Evolutionary conservation across 2,329 filamentous ascomycete genomes (phyloP), one percentile per base, ranked within the genome.

Genomic region (Sporothrix brasiliensis): DNA sequence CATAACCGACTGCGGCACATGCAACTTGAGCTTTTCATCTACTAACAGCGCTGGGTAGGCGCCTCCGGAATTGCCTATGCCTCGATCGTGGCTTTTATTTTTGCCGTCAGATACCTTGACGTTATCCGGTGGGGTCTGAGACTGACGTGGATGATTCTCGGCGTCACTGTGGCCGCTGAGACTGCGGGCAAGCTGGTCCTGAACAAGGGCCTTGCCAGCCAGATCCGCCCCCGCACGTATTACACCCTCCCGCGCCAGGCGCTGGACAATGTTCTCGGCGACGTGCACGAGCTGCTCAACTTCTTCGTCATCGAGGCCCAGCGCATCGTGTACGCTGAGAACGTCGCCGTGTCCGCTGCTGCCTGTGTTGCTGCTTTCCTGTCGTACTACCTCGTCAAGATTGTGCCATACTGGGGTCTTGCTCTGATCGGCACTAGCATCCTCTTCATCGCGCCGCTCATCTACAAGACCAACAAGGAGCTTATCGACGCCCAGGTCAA

Each of bases 301-400:
- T 91, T 91, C 79, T 88, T 91, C 75, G 83, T 90, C 72, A 90
- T 91, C 70, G 89, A 91, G 81, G 82, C 84, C 67, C 89, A 91
- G 82, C 85, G 89, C 73, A 86, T 91, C 74, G 77, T 91, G 70
- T 91, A 88, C 74, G 89, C 85, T 56, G 89, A 91, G 84, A 91
- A 91, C 75, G 79, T 91, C 71, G 79, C 81, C 73, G 85, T 83
- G 70, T 91, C 89, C 27, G 79, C 81, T 76, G 84, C 83, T 74
- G 89, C 87, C 70, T 87, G 86, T 73, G 67, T 89, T 68, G 82
- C 82, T 72, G 84, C 89, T 63, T 89, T 91, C 79, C 73, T 90
- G 73, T 88, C 88, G 30, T 91, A 91, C 81, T 88, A 85, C 79
- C 83, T 91, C 52, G 85, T 89, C 79, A 91, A 91, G 83, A 81